These are phyloP conservation scores for Agaricus subrufescens DNA, from an alignment of 768 basidiomycete species.

Conservation along the genomic window DNA sequence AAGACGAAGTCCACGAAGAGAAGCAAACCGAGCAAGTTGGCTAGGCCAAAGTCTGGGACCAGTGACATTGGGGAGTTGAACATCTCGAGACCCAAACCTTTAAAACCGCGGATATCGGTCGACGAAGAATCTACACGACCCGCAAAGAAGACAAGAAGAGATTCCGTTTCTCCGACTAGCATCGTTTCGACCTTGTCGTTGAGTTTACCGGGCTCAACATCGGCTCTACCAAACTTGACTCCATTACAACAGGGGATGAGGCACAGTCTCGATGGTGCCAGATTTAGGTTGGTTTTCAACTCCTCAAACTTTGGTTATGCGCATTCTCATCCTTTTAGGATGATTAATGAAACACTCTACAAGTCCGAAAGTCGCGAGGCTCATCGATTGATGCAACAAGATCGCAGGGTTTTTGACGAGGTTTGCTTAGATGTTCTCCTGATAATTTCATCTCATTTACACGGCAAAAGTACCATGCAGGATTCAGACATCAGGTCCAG, in stretches of 20 bases:
- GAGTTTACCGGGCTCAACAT: conserved; percentile 2
- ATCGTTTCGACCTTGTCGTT: conserved; percentile 10
- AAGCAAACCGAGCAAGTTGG: conserved; percentile 12
- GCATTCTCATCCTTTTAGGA: conserved; percentile 34
- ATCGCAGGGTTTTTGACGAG: conserved; percentile 79
- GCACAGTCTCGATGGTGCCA: conserved; percentile 78
- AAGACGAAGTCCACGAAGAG: conserved; percentile 15
- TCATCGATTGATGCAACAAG: conserved; percentile 75
- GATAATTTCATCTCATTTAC: conserved; percentile 1
- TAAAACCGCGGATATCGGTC: conserved; percentile 13
- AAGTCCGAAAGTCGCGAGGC: conserved; percentile 77
- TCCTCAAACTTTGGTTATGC: not conserved
- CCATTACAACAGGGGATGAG: conserved; percentile 75
- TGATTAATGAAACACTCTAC: conserved; percentile 92
- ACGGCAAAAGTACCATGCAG: conserved; percentile 76
- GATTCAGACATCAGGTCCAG: conserved; percentile 87
- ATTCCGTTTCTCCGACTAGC: not conserved
- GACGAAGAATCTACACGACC: conserved; percentile 15
- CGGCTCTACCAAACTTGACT: conserved; percentile 41
- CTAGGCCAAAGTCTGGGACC: conserved; percentile 4
- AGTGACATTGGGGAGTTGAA: not conserved
- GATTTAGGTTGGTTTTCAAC: conserved; percentile 58
- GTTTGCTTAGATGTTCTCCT: conserved; percentile 34
- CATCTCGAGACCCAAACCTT: conserved; percentile 18
- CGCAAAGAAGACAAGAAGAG: conserved; percentile 7